These are phyloP conservation scores for Fimicolochytrium jonesii DNA, from an alignment of 192 early-diverging fungal genomes.

Conservation along the genomic window DNA sequence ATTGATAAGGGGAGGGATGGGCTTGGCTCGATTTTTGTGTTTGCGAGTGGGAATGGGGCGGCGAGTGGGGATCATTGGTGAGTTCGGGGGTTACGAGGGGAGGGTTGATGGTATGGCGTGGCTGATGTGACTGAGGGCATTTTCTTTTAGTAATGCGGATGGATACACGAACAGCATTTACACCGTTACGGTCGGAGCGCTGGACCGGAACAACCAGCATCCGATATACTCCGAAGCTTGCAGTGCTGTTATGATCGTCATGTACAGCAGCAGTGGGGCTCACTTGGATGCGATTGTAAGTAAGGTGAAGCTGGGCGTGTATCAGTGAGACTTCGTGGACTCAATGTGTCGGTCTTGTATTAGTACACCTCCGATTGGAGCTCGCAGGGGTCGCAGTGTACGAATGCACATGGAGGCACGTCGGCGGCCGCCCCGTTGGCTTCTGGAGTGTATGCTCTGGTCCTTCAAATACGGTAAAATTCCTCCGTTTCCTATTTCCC, in stretches of 20 bases:
- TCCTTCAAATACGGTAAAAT: constrained; percentile 50
- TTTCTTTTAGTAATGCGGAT: constrained; percentile 70
- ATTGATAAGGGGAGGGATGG: constrained; percentile 78
- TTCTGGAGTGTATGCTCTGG: constrained; percentile 85
- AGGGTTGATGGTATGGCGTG: background rate
- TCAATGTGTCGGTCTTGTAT: background rate
- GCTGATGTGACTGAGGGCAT: no score
- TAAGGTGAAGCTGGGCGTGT: no score
- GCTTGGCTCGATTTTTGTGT: constrained; percentile 85
- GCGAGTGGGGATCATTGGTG: constrained; percentile 74
- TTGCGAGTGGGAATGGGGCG: constrained; percentile 92
- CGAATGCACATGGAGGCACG: constrained; percentile 81
- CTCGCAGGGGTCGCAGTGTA: constrained; percentile 72
- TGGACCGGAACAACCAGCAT: constrained; percentile 71
- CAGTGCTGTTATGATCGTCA: constrained; percentile 80
- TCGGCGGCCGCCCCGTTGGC: constrained; percentile 94
- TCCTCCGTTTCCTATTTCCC: background rate
- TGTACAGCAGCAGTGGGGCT: constrained; percentile 73
- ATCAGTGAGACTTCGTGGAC: background rate
- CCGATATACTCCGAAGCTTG: constrained; percentile 86
- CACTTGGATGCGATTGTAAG: constrained; percentile 69
- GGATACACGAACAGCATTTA: constrained; percentile 96
- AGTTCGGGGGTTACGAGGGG: background rate
- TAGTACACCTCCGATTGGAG: constrained; percentile 90
- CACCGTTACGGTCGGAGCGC: constrained; percentile 88